Evolutionary conservation across 1,139 yeast species (phyloP).

Genomic region (Yamadazyma blattariae): DNA sequence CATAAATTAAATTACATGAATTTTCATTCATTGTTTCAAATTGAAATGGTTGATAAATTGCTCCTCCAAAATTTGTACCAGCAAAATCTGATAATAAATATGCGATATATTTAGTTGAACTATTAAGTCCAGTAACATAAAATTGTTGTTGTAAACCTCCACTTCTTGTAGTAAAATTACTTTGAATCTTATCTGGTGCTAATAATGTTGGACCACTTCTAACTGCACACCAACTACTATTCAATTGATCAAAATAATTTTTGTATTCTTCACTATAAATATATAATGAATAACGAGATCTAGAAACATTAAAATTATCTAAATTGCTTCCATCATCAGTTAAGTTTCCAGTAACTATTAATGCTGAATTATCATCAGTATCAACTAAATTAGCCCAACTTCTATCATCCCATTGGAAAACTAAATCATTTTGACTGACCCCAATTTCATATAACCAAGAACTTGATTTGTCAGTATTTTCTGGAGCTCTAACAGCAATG

Average conservation of each 20-base stretch:
- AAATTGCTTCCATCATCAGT: conserved; percentile 21
- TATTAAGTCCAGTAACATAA: conserved; percentile 57
- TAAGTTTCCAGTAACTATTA: conserved; percentile 65
- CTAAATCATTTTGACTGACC: conserved; percentile 61
- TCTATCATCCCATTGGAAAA: conserved; percentile 67
- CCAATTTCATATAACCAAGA: conserved; percentile 67
- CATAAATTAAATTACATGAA: conserved; percentile 73
- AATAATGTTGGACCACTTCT: conserved; percentile 43
- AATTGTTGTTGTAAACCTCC: conserved; percentile 58
- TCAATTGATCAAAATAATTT: conserved; percentile 39
- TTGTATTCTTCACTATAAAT: conserved; percentile 43
- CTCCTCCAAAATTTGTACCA: conserved; percentile 56
- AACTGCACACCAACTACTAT: conserved; percentile 75
- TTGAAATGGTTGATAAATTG: conserved; percentile 54
- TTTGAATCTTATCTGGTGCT: conserved; percentile 20
- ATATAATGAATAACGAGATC: conserved; percentile 42
- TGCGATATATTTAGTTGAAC: conserved; percentile 63
- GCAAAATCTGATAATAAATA: conserved; percentile 55
- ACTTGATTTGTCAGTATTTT: conserved; percentile 33
- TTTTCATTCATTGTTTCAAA: conserved; percentile 58
- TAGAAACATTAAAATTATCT: conserved; percentile 24
- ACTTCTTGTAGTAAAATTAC: conserved; percentile 48
- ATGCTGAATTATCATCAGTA: conserved; percentile 68
- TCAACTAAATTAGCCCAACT: conserved; percentile 65
- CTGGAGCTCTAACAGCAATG: conserved; percentile 49